Percentiles rank a stretch among this genome's conserved stretches.
These are phyloP conservation scores for Colletotrichum karsti DNA, from an alignment of 2,329 filamentous ascomycete genomes.

Conservation along the genomic window DNA sequence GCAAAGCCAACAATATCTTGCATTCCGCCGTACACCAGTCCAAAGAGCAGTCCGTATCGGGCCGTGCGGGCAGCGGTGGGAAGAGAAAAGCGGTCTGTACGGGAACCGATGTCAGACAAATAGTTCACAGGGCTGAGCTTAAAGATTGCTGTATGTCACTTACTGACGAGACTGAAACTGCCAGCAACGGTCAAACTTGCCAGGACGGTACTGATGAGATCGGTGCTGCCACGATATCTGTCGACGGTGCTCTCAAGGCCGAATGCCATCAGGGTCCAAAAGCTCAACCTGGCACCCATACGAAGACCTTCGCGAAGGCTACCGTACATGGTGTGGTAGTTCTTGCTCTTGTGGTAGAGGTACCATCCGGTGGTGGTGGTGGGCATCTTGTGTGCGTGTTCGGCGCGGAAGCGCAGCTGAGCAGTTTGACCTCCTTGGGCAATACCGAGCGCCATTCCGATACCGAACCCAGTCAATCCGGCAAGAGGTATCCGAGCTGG, in stretches of 20 bases:
- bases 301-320: slow-evolving; percentile 81
- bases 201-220: slow-evolving; percentile 82
- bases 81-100: slow-evolving; percentile 80
- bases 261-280: slow-evolving; percentile 82
- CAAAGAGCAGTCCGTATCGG: slow-evolving; percentile 80
- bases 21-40: slow-evolving; percentile 79
- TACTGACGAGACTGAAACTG: slow-evolving; percentile 87
- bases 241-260: slow-evolving; percentile 88
- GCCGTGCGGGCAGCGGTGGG: slow-evolving; percentile 81
- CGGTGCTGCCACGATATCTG: slow-evolving; percentile 72
- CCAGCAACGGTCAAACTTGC: slow-evolving; percentile 88
- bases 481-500: slow-evolving; percentile 73
- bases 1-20: slow-evolving; percentile 79
- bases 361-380: slow-evolving; percentile 89
- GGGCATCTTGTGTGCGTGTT: slow-evolving; percentile 94
- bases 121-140: too few species aligned
- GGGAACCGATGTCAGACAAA: too few species aligned
- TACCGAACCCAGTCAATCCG: slow-evolving; percentile 67
- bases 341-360: slow-evolving; percentile 98
- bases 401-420: slow-evolving; percentile 87
- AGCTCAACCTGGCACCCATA: slow-evolving; percentile 75
- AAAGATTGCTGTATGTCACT: slow-evolving; percentile 45
- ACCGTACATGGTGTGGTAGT: slow-evolving; percentile 84
- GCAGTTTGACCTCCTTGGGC: slow-evolving; percentile 78
- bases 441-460: slow-evolving; percentile 77